Conservation (phyloP, 345 rosid species). For the Lepidium didymum region DNA sequence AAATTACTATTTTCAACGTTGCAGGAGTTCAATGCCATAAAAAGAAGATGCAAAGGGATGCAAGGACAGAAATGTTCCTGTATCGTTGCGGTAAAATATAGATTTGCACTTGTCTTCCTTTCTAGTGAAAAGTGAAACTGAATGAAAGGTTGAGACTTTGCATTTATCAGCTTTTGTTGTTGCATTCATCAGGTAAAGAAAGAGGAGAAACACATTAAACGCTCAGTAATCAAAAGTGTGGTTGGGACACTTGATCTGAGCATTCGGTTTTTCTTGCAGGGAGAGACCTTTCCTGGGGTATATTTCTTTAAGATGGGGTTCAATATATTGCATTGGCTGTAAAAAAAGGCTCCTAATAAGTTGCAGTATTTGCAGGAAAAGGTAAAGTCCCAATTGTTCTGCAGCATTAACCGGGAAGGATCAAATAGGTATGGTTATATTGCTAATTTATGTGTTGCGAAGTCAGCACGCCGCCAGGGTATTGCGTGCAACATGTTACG, state of each 20-base stretch:
- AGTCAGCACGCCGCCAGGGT: conserved; percentile 82
- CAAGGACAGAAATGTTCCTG: conserved; percentile 51
- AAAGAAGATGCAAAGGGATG: conserved; percentile 41
- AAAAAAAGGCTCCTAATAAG: not conserved
- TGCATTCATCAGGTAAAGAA: conserved; percentile 51
- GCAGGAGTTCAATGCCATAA: conserved; percentile 82
- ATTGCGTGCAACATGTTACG: conserved; percentile 71
- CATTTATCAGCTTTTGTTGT: not conserved
- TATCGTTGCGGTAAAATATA: conserved; percentile 51
- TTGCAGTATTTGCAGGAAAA: conserved; percentile 45
- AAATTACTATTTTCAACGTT: not conserved
- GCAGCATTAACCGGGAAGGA: conserved; percentile 33
- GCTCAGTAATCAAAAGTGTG: conserved; percentile 64
- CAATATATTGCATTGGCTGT: not conserved
- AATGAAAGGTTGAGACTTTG: not conserved
- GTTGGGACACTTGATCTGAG: conserved; percentile 89
- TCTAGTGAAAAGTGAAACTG: not conserved
- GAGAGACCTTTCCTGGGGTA: conserved; percentile 92
- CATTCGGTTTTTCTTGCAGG: conserved; percentile 49
- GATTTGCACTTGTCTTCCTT: not conserved
- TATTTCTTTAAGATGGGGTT: not conserved
- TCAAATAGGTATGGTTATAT: conserved; percentile 62
- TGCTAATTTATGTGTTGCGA: conserved; percentile 70
- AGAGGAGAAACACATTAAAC: conserved; percentile 48
- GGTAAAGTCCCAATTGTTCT: conserved; percentile 45